Evolutionary conservation across 768 basidiomycete genomes (phyloP).

Genomic region (Lepiota venenata): DNA sequence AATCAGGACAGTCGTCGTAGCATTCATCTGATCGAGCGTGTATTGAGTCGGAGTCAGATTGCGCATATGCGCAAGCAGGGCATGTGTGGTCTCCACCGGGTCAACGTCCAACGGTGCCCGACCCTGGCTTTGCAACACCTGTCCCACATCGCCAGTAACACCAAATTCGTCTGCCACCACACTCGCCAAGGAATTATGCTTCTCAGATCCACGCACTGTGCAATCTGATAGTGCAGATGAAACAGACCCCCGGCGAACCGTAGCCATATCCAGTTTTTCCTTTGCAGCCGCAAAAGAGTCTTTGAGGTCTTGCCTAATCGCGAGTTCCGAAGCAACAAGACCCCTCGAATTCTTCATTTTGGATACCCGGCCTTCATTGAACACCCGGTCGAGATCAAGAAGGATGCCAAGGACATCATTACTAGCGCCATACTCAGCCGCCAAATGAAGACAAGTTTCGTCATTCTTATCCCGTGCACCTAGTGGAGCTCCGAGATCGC

Average conservation of each 20-base stretch:
- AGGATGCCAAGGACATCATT: conserved; percentile 60
- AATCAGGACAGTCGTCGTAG: conserved; percentile 27
- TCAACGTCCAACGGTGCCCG: conserved; percentile 2
- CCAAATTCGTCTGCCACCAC: conserved; percentile 7
- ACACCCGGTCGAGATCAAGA: conserved; percentile 54
- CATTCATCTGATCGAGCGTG: conserved; percentile 6
- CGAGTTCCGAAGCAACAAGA: not conserved
- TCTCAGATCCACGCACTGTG: conserved; percentile 5
- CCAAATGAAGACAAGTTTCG: conserved; percentile 79
- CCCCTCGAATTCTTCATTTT: conserved; percentile 61
- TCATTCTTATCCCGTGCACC: conserved; percentile 61
- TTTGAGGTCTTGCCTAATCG: not conserved
- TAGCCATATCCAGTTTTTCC: conserved; percentile 10
- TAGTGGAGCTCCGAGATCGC: conserved; percentile 66
- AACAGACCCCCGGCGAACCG: conserved; percentile 7
- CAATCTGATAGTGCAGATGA: conserved; percentile 8
- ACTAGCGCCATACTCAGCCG: conserved; percentile 70
- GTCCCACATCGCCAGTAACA: not conserved
- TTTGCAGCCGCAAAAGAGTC: conserved; percentile 5
- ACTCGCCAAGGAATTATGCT: not conserved
- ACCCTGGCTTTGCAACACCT: not conserved
- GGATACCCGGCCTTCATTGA: conserved; percentile 41
- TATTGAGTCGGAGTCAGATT: conserved; percentile 1
- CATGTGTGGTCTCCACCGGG: not conserved
- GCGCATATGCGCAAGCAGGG: conserved; percentile 4